A percentile compares a stretch with the other conserved stretches of the same genome.
phyloP scores from a whole-genome alignment of 2,329 filamentous ascomycete genomes.

The Exserohilum rostratum region DNA sequence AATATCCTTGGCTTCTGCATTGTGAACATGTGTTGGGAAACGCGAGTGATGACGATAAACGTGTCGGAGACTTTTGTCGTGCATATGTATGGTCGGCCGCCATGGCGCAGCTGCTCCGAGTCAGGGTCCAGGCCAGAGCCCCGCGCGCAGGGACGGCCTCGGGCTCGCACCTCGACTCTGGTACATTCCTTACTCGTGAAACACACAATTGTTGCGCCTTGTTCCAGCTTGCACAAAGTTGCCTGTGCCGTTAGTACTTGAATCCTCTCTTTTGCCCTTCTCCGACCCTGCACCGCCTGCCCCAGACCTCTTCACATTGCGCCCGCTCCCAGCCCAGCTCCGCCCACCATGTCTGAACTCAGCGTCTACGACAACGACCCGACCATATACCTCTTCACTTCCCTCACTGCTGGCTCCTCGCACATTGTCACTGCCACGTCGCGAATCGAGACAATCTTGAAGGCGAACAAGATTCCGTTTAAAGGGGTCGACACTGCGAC shows the following conservation, averaged over 20 bases:
- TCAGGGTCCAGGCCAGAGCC: slow-evolving; percentile 7
- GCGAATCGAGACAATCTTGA: slow-evolving; percentile 92
- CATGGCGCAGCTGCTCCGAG: not conserved
- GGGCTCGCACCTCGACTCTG: slow-evolving; percentile 4
- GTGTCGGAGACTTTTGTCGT: slow-evolving; percentile 2
- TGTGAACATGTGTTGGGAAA: slow-evolving; percentile 15
- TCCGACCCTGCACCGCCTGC: not conserved
- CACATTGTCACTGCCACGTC: slow-evolving; percentile 97
- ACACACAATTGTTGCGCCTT: slow-evolving; percentile 12
- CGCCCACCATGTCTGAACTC: slow-evolving; percentile 50
- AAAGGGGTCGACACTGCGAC: slow-evolving; percentile 90
- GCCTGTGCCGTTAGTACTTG: not conserved
- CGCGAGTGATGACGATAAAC: not conserved
- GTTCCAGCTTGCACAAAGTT: slow-evolving; percentile 5
- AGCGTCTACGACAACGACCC: slow-evolving; percentile 54
- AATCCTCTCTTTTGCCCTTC: too few species aligned
- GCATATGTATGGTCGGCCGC: not conserved
- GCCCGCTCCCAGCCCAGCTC: slow-evolving; percentile 6
- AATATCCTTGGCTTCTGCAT: slow-evolving; percentile 24
- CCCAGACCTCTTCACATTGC: slow-evolving; percentile 6
- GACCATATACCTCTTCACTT: slow-evolving; percentile 90
- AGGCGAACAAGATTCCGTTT: slow-evolving; percentile 92
- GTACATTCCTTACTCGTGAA: slow-evolving; percentile 15
- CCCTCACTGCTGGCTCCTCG: slow-evolving; percentile 90
- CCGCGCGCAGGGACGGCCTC: not conserved